These are phyloP conservation scores for Eutrema salsugineum DNA, from an alignment of 441 rosid genomes.

Conservation along the genomic window DNA sequence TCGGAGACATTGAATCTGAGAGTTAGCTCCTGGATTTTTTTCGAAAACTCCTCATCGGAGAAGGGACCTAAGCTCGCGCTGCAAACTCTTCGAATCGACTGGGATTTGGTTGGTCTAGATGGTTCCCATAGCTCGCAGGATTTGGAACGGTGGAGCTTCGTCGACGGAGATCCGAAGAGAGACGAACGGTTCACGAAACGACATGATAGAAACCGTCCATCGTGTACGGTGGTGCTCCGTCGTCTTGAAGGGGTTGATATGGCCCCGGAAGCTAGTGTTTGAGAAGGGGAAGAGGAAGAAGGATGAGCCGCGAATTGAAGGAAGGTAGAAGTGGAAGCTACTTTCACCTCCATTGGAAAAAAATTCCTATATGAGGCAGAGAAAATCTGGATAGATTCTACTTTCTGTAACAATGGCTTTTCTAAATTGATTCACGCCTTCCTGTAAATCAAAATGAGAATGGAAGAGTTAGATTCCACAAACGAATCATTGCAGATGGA, in stretches of 20 bases:
- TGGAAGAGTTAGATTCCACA: too few relatives aligned
- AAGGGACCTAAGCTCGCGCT: slow-evolving; percentile 48
- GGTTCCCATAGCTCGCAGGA: slow-evolving; percentile 38
- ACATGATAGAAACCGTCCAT: slow-evolving; percentile 27
- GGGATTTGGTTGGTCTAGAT: slow-evolving; percentile 26
- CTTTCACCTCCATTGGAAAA: slow-evolving; percentile 55
- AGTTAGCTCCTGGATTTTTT: slow-evolving; percentile 53
- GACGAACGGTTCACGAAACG: slow-evolving; percentile 42
- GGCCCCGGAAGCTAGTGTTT: slow-evolving; percentile 50
- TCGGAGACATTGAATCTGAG: slow-evolving; percentile 52
- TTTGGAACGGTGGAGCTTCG: slow-evolving; percentile 35
- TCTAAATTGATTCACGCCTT: not conserved
- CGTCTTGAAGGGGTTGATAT: slow-evolving; percentile 44
- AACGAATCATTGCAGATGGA: too few relatives aligned
- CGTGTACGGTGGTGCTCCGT: slow-evolving; percentile 1
- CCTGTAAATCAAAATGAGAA: not conserved
- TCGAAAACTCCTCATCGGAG: slow-evolving; percentile 70
- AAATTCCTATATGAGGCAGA: too few relatives aligned
- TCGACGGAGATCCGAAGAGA: slow-evolving; percentile 39
- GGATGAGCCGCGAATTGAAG: slow-evolving; percentile 58
- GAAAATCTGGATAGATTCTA: too few relatives aligned
- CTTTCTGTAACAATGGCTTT: not conserved
- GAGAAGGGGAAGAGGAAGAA: slow-evolving; percentile 54
- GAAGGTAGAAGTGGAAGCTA: slow-evolving; percentile 40
- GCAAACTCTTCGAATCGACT: slow-evolving; percentile 40